Evolutionary conservation across 2,329 filamentous ascomycete genomes (phyloP).

Genomic region (Beauveria rudraprayagi): DNA sequence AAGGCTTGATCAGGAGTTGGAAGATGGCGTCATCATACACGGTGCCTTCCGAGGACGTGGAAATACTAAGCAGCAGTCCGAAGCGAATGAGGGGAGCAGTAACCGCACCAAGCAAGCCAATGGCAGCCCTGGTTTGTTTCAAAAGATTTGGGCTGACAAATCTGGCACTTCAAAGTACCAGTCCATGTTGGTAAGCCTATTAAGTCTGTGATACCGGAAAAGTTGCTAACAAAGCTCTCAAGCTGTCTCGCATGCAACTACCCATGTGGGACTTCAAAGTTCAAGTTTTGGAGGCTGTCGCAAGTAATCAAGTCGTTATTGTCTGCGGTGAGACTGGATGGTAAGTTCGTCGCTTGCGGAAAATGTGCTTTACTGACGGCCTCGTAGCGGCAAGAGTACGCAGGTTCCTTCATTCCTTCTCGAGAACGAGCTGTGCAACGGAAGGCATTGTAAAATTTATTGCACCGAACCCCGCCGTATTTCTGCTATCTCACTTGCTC

Average conservation of each 20-base stretch:
- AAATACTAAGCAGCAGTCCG: slow-evolving; percentile 36
- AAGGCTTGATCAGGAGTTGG: slow-evolving; percentile 59
- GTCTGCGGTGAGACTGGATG: slow-evolving; percentile 95
- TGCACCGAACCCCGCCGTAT: slow-evolving; percentile 94
- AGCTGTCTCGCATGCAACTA: slow-evolving; percentile 63
- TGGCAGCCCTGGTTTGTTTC: slow-evolving; percentile 40
- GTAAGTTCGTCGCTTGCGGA: slow-evolving; percentile 25
- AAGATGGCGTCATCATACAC: slow-evolving; percentile 68
- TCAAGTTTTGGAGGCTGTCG: slow-evolving; percentile 68
- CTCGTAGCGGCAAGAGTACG: slow-evolving; percentile 75
- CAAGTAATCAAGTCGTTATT: slow-evolving; percentile 77
- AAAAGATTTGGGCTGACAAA: slow-evolving; percentile 54
- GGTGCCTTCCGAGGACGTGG: slow-evolving; percentile 64
- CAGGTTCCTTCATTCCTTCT: slow-evolving; percentile 93
- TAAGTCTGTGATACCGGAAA: background rate
- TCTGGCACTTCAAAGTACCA: slow-evolving; percentile 55
- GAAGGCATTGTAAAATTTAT: slow-evolving; percentile 81
- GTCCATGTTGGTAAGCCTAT: slow-evolving; percentile 60
- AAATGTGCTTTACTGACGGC: slow-evolving; percentile 16
- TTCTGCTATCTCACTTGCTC: slow-evolving; percentile 87
- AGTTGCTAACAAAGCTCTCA: slow-evolving; percentile 6
- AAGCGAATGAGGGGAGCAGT: slow-evolving; percentile 39
- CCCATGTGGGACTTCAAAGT: slow-evolving; percentile 84
- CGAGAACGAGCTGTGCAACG: slow-evolving; percentile 76
- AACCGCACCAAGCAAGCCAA: slow-evolving; percentile 30